Percentiles rank a stretch among this genome's conserved stretches.
Conservation (phyloP, 495 filamentous ascomycete species). For the Podospora didyma region DNA sequence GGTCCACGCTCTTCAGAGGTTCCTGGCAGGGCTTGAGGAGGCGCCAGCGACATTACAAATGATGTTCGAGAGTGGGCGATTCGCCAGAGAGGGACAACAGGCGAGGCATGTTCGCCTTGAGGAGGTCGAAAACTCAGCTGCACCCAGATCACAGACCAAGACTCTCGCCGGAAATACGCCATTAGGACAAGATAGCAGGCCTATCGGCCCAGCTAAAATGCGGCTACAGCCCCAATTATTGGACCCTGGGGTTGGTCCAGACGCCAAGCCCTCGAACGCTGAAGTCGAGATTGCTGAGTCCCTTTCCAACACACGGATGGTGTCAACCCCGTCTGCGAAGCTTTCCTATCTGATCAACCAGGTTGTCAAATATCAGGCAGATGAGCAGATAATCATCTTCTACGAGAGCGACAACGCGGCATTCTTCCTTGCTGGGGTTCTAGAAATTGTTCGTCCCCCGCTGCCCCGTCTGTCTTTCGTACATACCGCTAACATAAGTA, state of each 20-base stretch:
- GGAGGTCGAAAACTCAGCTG: conserved; percentile 11
- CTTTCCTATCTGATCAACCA: conserved; percentile 78
- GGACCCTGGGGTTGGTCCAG: too few species aligned
- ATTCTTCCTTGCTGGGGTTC: conserved; percentile 73
- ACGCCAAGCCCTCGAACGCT: background rate
- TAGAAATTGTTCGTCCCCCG: conserved; percentile 55
- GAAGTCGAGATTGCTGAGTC: conserved; percentile 37
- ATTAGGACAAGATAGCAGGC: conserved; percentile 28
- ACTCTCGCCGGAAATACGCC: conserved; percentile 38
- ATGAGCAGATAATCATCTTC: conserved; percentile 88
- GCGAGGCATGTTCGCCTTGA: conserved; percentile 27
- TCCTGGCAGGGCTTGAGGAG: conserved; percentile 34
- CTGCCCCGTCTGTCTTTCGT: background rate
- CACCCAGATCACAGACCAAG: background rate
- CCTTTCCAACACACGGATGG: conserved; percentile 57
- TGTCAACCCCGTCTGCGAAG: conserved; percentile 83
- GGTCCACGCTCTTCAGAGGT: conserved; percentile 35
- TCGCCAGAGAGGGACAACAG: conserved; percentile 29
- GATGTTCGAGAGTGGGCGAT: conserved; percentile 33
- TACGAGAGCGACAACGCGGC: conserved; percentile 86
- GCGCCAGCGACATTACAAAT: conserved; percentile 30
- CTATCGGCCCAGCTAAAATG: too few species aligned
- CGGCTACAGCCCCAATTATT: too few species aligned
- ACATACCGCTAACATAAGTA: conserved; percentile 11
- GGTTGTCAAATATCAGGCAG: conserved; percentile 58